Conservation (phyloP, 306 rosid species). For the Trifolium repens region DNA sequence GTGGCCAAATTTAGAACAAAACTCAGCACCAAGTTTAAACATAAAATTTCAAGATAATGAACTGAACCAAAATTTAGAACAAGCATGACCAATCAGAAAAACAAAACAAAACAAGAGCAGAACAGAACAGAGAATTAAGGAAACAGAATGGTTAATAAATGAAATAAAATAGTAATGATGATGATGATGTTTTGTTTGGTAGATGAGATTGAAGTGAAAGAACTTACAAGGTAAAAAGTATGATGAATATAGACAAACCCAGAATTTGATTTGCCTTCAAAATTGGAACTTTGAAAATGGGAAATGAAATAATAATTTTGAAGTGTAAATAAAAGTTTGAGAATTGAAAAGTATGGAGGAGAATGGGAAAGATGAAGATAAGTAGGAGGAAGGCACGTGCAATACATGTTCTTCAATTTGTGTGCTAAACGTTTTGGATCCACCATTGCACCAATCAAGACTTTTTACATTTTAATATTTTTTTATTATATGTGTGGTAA, state of each 20-base stretch:
- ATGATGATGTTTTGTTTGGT: not conserved
- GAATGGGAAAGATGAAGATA: conserved; percentile 10
- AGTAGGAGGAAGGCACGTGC: conserved; percentile 18
- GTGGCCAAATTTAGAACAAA: not conserved
- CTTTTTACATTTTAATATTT: not conserved
- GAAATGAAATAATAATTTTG: too few relatives aligned
- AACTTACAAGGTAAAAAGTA: conserved; percentile 35
- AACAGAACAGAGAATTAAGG: too few relatives aligned
- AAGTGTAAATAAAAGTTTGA: not conserved
- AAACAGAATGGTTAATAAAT: not conserved
- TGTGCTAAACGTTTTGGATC: not conserved
- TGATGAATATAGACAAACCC: not conserved
- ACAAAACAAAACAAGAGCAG: not conserved
- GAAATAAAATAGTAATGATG: not conserved
- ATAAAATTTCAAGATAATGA: conserved; percentile 32
- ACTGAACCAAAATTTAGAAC: conserved; percentile 25
- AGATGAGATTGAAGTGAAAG: conserved; percentile 13
- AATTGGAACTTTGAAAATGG: not conserved
- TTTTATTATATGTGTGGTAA: too few relatives aligned
- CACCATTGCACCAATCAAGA: conserved; percentile 14
- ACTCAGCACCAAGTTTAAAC: conserved; percentile 13
- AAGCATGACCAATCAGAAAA: conserved; percentile 32
- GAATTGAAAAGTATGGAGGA: conserved; percentile 20
- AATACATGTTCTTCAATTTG: not conserved
- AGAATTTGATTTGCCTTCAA: not conserved